Percentiles rank a stretch among this genome's conserved stretches.
Conservation (phyloP, 768 basidiomycete species). For the Macrolepiota fuliginosa region DNA sequence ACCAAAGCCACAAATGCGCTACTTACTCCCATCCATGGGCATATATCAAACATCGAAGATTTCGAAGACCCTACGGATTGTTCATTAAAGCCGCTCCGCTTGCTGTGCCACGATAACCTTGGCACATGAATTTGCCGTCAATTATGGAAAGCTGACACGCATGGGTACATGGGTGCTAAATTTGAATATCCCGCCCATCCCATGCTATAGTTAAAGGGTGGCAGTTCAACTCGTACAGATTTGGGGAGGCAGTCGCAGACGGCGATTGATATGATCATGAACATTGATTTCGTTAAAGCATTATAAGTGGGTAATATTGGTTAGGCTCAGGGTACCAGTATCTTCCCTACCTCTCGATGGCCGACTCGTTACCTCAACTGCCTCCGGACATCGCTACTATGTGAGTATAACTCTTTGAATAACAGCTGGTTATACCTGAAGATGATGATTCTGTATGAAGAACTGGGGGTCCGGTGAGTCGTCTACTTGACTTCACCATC, state of each 20-base stretch:
- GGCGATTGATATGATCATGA: not conserved
- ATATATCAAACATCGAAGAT: too few species aligned
- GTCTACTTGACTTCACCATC: not conserved
- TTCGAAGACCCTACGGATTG: not conserved
- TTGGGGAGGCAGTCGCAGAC: not conserved
- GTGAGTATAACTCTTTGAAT: not conserved
- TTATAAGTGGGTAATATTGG: not conserved
- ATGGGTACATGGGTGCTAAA: not conserved
- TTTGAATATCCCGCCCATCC: too few species aligned
- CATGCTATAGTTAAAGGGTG: too few species aligned
- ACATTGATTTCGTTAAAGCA: not conserved
- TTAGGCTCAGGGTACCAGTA: not conserved
- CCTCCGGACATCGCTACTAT: constrained; percentile 5
- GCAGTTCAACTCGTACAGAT: not conserved
- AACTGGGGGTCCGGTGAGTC: constrained; percentile 3
- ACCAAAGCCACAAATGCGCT: too few species aligned
- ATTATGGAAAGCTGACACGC: not conserved
- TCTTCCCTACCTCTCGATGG: not conserved
- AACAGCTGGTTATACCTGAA: not conserved
- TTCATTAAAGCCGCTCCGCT: not conserved
- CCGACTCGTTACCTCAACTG: not conserved
- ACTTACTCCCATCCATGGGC: too few species aligned
- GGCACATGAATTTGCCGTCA: not conserved
- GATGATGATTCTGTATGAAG: not conserved
- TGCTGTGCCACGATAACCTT: not conserved